Base-by-base conservation (phyloP, 2,329 filamentous ascomycete species). In the Aureobasidium sp. region DNA sequence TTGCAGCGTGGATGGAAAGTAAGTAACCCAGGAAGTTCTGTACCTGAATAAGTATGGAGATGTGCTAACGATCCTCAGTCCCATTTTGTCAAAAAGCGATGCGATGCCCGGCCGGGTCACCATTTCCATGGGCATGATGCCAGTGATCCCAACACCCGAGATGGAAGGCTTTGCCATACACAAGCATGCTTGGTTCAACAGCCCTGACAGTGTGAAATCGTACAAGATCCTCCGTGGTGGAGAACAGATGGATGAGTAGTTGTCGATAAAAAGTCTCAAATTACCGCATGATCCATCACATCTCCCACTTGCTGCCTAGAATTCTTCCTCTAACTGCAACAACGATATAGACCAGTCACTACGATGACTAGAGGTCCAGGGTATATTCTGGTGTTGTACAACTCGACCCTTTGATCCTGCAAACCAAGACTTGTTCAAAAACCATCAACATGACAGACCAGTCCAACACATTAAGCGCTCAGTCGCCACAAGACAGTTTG, bases 91-190 rank as follows among this genome's bases (percentile, higher is more conserved):
- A 21, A 59, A 50, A 10, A 32, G 27, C 15, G 44, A 48, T 25
- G 11, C 71, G 0, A 29, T 47, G 42, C 71, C 75, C 5, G 72
- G 73, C n/a, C 78, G 77, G 64, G 71, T 77, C 0, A 70, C 82
- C 15, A 55, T 82, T 49, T 82, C 82, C 67, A 75, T 81, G 72
- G 80, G 79, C 13, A 77, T 81, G 45, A 79, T 79, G 64, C 77
- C 76, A 5, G 69, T 75, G 4, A 79, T 80, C 27, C 77, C 78
- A 5, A 67, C 72, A 61, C 78, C 78, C 0, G 77, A 79, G 63
- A 71, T 69, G 50, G 78, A 80, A 67, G 71, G 67, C 16, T 81
- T 81, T 67, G 74, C 72, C 2, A 59, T 67, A 16, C 73, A 78
- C 63, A 71, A 74, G 54, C 76, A 80, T 64, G 65, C 66, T 3